phyloP scores from a whole-genome alignment of 495 filamentous ascomycete genomes.

The Astrocystis sublimbata region DNA sequence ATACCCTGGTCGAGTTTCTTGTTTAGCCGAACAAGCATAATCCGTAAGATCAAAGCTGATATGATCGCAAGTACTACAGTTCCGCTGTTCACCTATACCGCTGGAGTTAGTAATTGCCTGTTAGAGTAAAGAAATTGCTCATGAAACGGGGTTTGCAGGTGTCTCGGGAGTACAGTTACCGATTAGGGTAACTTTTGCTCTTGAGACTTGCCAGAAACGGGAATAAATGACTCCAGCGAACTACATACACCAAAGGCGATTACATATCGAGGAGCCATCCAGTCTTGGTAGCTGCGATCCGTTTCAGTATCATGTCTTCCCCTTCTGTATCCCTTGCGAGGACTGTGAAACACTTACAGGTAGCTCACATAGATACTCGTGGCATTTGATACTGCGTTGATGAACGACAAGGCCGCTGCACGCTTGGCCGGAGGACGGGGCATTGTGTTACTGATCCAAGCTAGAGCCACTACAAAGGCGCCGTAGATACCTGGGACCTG shows the following conservation, averaged over 20 bases:
- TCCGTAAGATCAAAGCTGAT: constrained; percentile 62
- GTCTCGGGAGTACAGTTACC: no score
- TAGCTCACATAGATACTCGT: constrained; percentile 76
- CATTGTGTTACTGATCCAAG: constrained; percentile 78
- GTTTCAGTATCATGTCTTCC: constrained; percentile 1
- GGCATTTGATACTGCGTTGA: constrained; percentile 78
- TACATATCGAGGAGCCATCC: constrained; percentile 51
- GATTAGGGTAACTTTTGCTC: no score
- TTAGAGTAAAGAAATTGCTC: no score
- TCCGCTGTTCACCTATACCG: constrained; percentile 72
- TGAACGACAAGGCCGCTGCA: constrained; percentile 75
- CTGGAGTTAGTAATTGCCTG: no score
- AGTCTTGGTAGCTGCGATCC: constrained; percentile 33
- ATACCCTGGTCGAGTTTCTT: constrained; percentile 65
- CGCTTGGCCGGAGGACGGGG: constrained; percentile 84
- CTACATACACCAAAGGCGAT: constrained; percentile 73
- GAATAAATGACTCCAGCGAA: no score
- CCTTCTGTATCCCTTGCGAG: neutral
- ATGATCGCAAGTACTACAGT: constrained; percentile 67
- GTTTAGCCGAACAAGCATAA: constrained; percentile 69
- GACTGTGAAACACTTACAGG: constrained; percentile 56
- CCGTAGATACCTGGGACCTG: constrained; percentile 57
- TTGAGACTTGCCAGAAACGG: no score
- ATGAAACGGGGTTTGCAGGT: no score
- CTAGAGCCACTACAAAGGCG: constrained; percentile 72